Percentiles rank a stretch among this genome's conserved stretches.
phyloP scores from a whole-genome alignment of 352 stramenopile species.

The Pythium folliculosum region DNA sequence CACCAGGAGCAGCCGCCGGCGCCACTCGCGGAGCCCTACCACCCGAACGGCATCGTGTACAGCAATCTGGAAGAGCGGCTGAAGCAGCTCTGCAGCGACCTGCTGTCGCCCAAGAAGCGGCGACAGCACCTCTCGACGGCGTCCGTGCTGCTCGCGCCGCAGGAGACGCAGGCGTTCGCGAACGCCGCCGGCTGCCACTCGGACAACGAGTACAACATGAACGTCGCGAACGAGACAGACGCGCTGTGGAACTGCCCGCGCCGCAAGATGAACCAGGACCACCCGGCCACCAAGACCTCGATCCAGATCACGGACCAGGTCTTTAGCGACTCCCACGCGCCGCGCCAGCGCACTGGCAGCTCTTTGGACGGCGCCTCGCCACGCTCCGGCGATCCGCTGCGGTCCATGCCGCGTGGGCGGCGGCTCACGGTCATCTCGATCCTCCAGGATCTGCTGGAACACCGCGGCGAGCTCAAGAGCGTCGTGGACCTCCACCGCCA shows the following conservation, averaged over 20 bases:
- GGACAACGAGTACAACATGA: conserved; percentile 39
- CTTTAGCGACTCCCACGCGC: not conserved
- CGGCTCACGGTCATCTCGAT: conserved; percentile 49
- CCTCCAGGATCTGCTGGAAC: conserved; percentile 71
- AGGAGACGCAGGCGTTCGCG: conserved; percentile 39
- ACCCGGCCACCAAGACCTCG: conserved; percentile 57
- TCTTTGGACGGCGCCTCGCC: not conserved
- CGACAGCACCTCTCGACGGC: conserved; percentile 69
- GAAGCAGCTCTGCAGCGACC: conserved; percentile 54
- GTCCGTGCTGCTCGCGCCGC: conserved; percentile 63
- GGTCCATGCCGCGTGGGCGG: conserved; percentile 13
- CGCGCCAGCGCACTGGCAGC: not conserved
- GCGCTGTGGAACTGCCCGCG: conserved; percentile 68
- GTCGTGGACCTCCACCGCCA: conserved; percentile 65
- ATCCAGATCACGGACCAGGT: conserved; percentile 57
- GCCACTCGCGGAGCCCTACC: conserved; percentile 13
- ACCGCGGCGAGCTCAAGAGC: conserved; percentile 69
- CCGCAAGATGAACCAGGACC: conserved; percentile 58
- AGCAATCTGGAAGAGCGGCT: conserved; percentile 45
- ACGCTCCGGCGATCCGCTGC: not conserved
- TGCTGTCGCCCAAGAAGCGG: conserved; percentile 68
- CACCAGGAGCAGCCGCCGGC: not conserved
- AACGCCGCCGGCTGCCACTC: conserved; percentile 26
- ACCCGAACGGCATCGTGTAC: conserved; percentile 47
- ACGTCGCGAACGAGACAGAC: conserved; percentile 46